phyloP scores from a whole-genome alignment of 805 yeast species.

The Metschnikowia cubensis region DNA sequence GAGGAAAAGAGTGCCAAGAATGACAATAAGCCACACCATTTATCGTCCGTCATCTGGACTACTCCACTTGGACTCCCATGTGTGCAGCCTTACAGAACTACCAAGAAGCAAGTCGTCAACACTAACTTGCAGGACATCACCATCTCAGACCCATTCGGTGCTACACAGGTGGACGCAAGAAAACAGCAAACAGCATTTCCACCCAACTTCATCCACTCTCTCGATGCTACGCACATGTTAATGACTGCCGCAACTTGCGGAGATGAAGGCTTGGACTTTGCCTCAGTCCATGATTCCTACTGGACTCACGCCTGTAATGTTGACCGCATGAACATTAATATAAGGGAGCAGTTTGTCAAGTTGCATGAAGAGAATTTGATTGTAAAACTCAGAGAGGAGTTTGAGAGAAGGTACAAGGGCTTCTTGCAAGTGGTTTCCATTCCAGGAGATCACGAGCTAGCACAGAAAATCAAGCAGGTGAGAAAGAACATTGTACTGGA shows the following conservation, averaged over 20 bases:
- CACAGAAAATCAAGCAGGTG: constrained; percentile 43
- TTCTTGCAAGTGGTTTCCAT: constrained; percentile 60
- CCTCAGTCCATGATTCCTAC: constrained; percentile 95
- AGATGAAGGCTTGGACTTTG: constrained; percentile 63
- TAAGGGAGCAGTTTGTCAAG: constrained; percentile 76
- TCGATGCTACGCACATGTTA: constrained; percentile 96
- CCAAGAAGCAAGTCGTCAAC: constrained; percentile 58
- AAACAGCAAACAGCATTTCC: constrained; percentile 93
- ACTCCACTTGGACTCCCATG: constrained; percentile 93
- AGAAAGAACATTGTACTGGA: constrained; percentile 47
- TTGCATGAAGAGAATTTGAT: constrained; percentile 75
- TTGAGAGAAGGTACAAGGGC: constrained; percentile 72
- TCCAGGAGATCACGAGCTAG: constrained; percentile 49
- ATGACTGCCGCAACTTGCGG: constrained; percentile 80
- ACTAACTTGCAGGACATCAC: constrained; percentile 87
- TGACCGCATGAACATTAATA: constrained; percentile 58
- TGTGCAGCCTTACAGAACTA: constrained; percentile 90
- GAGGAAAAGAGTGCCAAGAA: constrained; percentile 35
- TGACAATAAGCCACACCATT: constrained; percentile 53
- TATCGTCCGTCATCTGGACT: constrained; percentile 95
- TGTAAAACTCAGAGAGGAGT: constrained; percentile 67
- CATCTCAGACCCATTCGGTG: constrained; percentile 81
- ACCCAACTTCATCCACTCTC: constrained; percentile 90
- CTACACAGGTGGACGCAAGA: constrained; percentile 78
- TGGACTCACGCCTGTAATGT: constrained; percentile 96